These are phyloP conservation scores for Entoloma clypeatum DNA, from an alignment of 1,284 basidiomycete genomes.

Conservation along the genomic window DNA sequence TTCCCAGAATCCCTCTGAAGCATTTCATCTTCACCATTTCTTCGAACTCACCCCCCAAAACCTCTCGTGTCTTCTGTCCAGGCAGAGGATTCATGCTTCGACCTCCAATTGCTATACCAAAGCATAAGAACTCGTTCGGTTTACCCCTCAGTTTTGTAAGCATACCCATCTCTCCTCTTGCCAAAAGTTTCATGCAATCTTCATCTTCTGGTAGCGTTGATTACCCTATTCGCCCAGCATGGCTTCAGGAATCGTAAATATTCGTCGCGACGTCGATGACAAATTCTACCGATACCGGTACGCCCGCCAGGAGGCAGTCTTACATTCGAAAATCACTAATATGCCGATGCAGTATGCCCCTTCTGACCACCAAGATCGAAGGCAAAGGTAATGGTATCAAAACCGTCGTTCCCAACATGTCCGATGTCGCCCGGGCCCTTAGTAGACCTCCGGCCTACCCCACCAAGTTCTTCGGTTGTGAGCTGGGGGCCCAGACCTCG, in stretches of 20 bases:
- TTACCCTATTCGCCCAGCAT: slow-evolving; percentile 60
- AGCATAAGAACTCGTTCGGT: slow-evolving; percentile 58
- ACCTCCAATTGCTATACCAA: slow-evolving; percentile 69
- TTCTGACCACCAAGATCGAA: slow-evolving; percentile 95
- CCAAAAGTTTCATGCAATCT: not conserved
- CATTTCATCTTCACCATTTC: slow-evolving; percentile 59
- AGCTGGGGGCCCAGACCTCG: slow-evolving; percentile 96
- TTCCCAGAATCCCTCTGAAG: slow-evolving; percentile 23
- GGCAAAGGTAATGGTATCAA: slow-evolving; percentile 99
- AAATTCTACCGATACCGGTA: slow-evolving; percentile 88
- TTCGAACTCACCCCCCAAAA: slow-evolving; percentile 43
- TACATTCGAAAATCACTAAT: slow-evolving; percentile 5
- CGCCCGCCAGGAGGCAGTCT: slow-evolving; percentile 21
- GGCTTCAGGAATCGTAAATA: slow-evolving; percentile 90
- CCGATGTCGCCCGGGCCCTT: slow-evolving; percentile 94
- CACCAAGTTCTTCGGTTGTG: slow-evolving; percentile 99
- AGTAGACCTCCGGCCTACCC: slow-evolving; percentile 94
- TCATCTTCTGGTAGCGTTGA: slow-evolving; percentile 50
- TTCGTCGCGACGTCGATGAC: slow-evolving; percentile 97
- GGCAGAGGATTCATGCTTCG: slow-evolving; percentile 88
- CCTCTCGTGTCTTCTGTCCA: slow-evolving; percentile 59
- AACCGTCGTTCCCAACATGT: slow-evolving; percentile 98
- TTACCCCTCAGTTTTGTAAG: slow-evolving; percentile 58
- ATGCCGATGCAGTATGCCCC: slow-evolving; percentile 73
- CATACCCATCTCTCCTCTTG: slow-evolving; percentile 5